Percentiles rank a stretch among this genome's conserved stretches.
phyloP scores from a whole-genome alignment of 78 protist species.

The Dictyostelium brefeldianum region DNA sequence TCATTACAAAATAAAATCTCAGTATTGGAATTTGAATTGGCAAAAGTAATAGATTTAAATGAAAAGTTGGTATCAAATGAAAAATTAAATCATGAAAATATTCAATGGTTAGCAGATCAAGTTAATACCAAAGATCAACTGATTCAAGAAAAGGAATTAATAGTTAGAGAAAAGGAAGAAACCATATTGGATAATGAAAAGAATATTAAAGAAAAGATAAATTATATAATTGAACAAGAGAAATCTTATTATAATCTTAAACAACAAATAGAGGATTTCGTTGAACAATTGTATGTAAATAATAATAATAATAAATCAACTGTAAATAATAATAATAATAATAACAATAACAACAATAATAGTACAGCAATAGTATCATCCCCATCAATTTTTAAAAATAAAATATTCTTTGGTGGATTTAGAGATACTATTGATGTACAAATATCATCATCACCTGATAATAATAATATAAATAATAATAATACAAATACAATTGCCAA shows the following conservation, averaged over 20 bases:
- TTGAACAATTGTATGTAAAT: background rate
- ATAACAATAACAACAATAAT: conserved; percentile 8
- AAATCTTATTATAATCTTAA: conserved; percentile 6
- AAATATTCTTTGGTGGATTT: conserved; percentile 7
- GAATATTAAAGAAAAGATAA: conserved; percentile 15
- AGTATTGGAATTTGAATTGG: conserved; percentile 31
- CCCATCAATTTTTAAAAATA: background rate
- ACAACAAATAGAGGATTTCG: conserved; percentile 65
- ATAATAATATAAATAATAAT: background rate
- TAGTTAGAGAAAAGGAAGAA: conserved; percentile 25
- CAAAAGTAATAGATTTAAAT: background rate
- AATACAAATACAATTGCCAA: background rate
- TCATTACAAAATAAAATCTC: conserved; percentile 56
- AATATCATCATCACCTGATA: background rate
- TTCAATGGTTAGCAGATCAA: background rate
- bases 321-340: background rate
- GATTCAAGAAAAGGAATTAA: background rate
- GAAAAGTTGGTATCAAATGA: background rate
- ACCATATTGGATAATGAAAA: background rate
- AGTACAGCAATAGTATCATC: background rate
- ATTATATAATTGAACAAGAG: conserved; percentile 59
- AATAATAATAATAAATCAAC: background rate
- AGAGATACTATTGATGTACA: background rate
- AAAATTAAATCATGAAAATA: background rate
- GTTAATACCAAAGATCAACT: conserved; percentile 6